Evolutionary conservation across 1,284 basidiomycete species (phyloP).

Genomic region (Butyriboletus appendiculatus): DNA sequence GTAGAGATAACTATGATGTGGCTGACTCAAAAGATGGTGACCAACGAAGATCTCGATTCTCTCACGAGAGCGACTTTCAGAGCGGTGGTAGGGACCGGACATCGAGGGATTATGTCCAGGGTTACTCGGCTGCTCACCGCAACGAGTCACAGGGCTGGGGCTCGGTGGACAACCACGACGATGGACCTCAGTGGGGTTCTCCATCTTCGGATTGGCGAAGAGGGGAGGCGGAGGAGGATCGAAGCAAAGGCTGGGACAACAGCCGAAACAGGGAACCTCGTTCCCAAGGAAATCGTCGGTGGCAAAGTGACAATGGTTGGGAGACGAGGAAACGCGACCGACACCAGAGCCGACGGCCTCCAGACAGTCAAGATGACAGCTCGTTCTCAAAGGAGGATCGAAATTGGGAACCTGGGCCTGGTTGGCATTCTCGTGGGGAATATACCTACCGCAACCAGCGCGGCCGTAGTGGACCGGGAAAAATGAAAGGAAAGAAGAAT

Average conservation of each 20-base stretch:
- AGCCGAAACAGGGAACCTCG: conserved; percentile 26
- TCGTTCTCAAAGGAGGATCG: conserved; percentile 41
- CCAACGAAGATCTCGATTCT: conserved; percentile 43
- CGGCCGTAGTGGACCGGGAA: conserved; percentile 37
- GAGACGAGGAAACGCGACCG: conserved; percentile 37
- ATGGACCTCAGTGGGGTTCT: conserved; percentile 44
- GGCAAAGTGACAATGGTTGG: conserved; percentile 42
- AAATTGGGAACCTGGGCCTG: conserved; percentile 64
- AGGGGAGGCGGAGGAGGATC: conserved; percentile 33
- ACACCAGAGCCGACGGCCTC: conserved; percentile 33
- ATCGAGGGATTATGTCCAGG: conserved; percentile 45
- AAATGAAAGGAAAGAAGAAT: conserved; percentile 40
- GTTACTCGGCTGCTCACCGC: conserved; percentile 42
- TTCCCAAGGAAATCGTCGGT: conserved; percentile 35
- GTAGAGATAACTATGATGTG: conserved; percentile 52
- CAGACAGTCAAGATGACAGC: conserved; percentile 33
- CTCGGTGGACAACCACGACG: conserved; percentile 39
- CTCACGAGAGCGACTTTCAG: conserved; percentile 41
- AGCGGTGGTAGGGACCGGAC: conserved; percentile 46
- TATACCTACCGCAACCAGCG: conserved; percentile 41
- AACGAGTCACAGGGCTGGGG: conserved; percentile 46
- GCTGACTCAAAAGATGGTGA: conserved; percentile 44
- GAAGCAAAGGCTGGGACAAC: conserved; percentile 33
- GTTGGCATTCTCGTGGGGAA: conserved; percentile 50
- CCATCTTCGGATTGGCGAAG: conserved; percentile 41